Evolutionary conservation across 176 grass and related monocot species (phyloP).

Genomic region (Musa troglodytarum): DNA sequence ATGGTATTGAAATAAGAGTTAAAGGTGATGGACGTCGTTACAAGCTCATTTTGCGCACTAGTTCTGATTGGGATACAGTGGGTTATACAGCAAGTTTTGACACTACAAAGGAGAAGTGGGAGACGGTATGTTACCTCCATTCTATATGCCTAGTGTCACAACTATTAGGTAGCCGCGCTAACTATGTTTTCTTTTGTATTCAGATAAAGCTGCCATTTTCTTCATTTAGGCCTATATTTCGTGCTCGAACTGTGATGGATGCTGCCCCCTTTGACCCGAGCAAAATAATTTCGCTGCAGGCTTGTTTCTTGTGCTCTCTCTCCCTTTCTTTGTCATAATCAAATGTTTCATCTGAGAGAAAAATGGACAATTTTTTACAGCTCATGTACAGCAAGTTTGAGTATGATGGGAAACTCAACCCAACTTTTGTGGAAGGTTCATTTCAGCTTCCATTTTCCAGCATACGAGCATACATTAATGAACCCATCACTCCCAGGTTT

Average conservation of each 20-base stretch:
- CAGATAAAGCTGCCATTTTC: constrained; percentile 79
- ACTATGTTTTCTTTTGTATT: constrained; percentile 20
- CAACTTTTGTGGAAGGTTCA: constrained; percentile 82
- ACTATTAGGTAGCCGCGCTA: constrained; percentile 14
- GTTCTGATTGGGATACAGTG: constrained; percentile 77
- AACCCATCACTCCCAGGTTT: constrained; percentile 86
- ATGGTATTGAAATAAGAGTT: constrained; percentile 78
- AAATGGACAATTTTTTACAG: constrained; percentile 42
- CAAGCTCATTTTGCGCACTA: constrained; percentile 86
- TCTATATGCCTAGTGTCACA: constrained; percentile 8
- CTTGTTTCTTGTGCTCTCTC: constrained; percentile 21
- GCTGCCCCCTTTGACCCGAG: constrained; percentile 75
- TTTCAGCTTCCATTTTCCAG: constrained; percentile 95
- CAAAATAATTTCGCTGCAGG: constrained; percentile 73
- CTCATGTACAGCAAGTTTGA: constrained; percentile 99
- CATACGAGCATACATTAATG: constrained; percentile 63
- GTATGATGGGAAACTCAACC: constrained; percentile 87
- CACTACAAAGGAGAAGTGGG: constrained; percentile 70
- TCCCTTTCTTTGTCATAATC: background rate
- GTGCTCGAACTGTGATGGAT: constrained; percentile 75
- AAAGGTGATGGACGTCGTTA: constrained; percentile 82
- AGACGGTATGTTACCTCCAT: constrained; percentile 50
- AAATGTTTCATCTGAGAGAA: background rate
- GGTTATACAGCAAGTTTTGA: constrained; percentile 86
- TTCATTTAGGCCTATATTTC: constrained; percentile 69